Percentiles rank a stretch among this genome's conserved stretches.
These are phyloP conservation scores for Umbelopsis vinacea DNA, from an alignment of 192 early-diverging fungal genomes.

Conservation along the genomic window DNA sequence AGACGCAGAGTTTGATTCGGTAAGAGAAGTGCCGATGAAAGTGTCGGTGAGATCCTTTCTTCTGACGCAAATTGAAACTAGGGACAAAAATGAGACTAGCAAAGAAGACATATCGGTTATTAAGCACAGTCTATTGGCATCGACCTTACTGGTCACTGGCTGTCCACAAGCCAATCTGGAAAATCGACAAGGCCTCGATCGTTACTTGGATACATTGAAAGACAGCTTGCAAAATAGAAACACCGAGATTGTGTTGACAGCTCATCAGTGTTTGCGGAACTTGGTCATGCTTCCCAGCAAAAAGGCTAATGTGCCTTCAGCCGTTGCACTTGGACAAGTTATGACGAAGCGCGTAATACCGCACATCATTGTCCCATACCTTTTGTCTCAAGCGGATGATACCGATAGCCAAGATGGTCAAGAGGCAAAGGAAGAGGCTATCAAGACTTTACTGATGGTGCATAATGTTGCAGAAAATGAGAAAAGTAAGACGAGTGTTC, in stretches of 20 bases:
- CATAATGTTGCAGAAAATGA: constrained; percentile 38
- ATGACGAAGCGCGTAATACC: constrained; percentile 40
- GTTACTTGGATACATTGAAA: constrained; percentile 28
- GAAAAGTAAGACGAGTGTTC: constrained; percentile 38
- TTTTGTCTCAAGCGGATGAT: constrained; percentile 26
- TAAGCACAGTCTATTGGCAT: constrained; percentile 36
- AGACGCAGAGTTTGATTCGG: constrained; percentile 9
- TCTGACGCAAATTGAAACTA: background rate
- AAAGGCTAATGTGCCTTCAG: constrained; percentile 19
- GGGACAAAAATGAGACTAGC: background rate
- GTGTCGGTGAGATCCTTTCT: no score
- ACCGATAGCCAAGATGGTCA: constrained; percentile 28
- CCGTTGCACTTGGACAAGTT: constrained; percentile 29
- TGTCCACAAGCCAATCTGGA: constrained; percentile 38
- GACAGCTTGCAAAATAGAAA: constrained; percentile 17
- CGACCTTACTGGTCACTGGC: constrained; percentile 35
- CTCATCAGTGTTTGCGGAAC: constrained; percentile 47
- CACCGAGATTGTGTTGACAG: constrained; percentile 32
- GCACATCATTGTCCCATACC: constrained; percentile 27
- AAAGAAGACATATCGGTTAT: constrained; percentile 10
- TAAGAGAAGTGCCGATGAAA: constrained; percentile 6
- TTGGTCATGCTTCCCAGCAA: constrained; percentile 40
- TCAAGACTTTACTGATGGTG: constrained; percentile 52
- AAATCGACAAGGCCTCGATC: constrained; percentile 8
- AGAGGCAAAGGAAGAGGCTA: constrained; percentile 48